Base-by-base conservation (phyloP, 768 basidiomycete species). In the Rhodotorula kratochvilovae region DNA sequence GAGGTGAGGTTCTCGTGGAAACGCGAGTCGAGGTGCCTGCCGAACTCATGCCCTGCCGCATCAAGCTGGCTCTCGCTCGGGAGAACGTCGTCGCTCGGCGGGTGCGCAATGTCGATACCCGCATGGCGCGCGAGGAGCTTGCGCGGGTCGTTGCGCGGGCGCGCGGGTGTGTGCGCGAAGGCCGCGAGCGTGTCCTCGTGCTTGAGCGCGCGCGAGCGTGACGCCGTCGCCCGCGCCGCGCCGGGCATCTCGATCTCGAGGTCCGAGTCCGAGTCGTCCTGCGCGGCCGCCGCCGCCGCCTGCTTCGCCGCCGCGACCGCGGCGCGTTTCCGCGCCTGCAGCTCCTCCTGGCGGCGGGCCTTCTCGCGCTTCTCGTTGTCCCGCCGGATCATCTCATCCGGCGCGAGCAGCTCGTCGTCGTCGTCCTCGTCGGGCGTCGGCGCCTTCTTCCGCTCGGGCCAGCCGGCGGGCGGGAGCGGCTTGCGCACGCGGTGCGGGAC, bases 1-100 rank as follows among this genome's bases (percentile, higher is more conserved):
- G 42, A 16, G 2, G 53, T 11, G 29, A 33, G 25, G 45, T 48
- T 6, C 55, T 56, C 10, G 60, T 36, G n/a, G 45, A 35, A 35
- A 15, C 55, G 48, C 21, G 63, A 45, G n/a, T 42, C 63, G 35
- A 74, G 58, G 29, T 74, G 39, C 11, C 31, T 29, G 33, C 72
- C 72, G 29, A 70, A 74, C 23, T 54, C 57, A 19, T 39, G 29
- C 2, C 62, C 72, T 4, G 68, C 68, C 8, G 29, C 33, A 1
- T 43, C n/a, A 21, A 70, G 10, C 46, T 74, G 72, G 57, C 72
- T 74, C 43, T 74, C 68, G 43, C 61, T 64, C 51, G 66, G 61
- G 3, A 67, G 61, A 5, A 60, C 66, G 43, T 61, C 65, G 2
- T 62, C 45, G 39, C 27, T 43, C 29, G 36, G 50, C 29, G 62